Base-by-base conservation (phyloP, 2,329 filamentous ascomycete species). In the Scedosporium aurantiacum region DNA sequence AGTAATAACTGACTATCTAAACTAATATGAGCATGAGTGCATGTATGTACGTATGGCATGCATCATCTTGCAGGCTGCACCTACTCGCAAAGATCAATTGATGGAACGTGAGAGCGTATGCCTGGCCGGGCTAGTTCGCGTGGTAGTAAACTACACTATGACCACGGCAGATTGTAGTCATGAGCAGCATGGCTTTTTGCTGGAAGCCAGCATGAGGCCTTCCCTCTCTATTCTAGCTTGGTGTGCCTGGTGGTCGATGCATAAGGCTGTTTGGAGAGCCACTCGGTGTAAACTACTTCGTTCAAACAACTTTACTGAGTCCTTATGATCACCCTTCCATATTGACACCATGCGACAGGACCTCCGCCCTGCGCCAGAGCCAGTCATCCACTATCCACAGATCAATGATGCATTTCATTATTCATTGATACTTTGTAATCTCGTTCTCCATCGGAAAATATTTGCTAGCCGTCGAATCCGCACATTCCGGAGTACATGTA, bases 31-130 rank as follows among this genome's bases (percentile, higher is more conserved):
- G 32, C 32, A 32, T 23, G 50, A 23, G 18, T 8, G 14, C 50
- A 21, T 54, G 50, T 21, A 54, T 54, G 50, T 54, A 54, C 8
- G 50, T 54, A 54, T 54, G 50, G 50, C 50, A 54, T 54, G 50
- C 50, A 54, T 54, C 50, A 54, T 54, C 50, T 54, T 54, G 50
- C 50, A 54, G 50, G 50, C 50, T 54, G 50, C 50, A 54, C 50
- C 50, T 37, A 7, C 25, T 32, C 14, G 32, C 10, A 37, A 37
- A 37, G 32, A 37, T 37, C 32, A 37, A 37, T 37, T 10, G 3
- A 37, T 37, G 32, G 32, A 37, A 37, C 32, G 10, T 37, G 32
- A 37, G 32, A 32, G 28, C 28, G 28, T 32, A n/a, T n/a, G n/a
- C n/a, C n/a, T n/a, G n/a, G n/a, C n/a, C n/a, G n/a, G 16, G 14